Conservation (phyloP, 768 basidiomycete genomes). For the Tulasnella sp. region DNA sequence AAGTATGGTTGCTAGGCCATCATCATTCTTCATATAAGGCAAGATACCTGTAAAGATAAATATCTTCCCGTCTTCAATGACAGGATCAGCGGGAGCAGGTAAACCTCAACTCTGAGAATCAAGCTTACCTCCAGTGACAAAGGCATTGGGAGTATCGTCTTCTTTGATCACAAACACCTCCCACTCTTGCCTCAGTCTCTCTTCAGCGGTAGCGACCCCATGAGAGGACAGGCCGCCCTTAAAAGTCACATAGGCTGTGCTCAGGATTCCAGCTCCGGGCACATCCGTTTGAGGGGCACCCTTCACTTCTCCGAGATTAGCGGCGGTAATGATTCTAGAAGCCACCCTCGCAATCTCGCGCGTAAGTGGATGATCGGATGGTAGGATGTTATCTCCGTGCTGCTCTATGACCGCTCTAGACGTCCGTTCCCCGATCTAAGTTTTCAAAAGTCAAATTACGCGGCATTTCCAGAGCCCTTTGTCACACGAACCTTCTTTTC, state of each 20-base stretch:
- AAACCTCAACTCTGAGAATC: background rate
- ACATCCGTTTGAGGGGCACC: constrained; percentile 18
- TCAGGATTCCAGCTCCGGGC: background rate
- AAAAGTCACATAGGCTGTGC: constrained; percentile 27
- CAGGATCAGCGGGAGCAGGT: too few species aligned
- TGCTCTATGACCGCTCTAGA: constrained; percentile 40
- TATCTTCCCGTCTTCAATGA: constrained; percentile 47
- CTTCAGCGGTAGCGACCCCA: too few species aligned
- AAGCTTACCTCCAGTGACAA: constrained; percentile 58
- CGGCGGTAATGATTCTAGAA: constrained; percentile 54
- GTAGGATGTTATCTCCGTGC: constrained; percentile 46
- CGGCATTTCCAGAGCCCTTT: too few species aligned
- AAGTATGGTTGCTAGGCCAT: constrained; percentile 74
- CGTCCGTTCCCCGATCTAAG: constrained; percentile 36
- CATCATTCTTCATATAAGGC: constrained; percentile 63
- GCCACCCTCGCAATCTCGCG: constrained; percentile 62
- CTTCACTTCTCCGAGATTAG: constrained; percentile 57
- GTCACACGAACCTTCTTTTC: constrained; percentile 59
- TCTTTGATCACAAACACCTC: constrained; percentile 73
- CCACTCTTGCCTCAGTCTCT: constrained; percentile 34
- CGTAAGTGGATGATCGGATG: constrained; percentile 54
- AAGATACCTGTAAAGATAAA: constrained; percentile 86
- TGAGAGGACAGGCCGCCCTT: background rate
- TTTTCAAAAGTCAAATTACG: too few species aligned
- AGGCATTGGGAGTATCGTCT: constrained; percentile 61